Percentiles rank a stretch among this genome's conserved stretches.
Conservation (phyloP, 2,329 filamentous ascomycete species). For the Colletotrichum sidae region DNA sequence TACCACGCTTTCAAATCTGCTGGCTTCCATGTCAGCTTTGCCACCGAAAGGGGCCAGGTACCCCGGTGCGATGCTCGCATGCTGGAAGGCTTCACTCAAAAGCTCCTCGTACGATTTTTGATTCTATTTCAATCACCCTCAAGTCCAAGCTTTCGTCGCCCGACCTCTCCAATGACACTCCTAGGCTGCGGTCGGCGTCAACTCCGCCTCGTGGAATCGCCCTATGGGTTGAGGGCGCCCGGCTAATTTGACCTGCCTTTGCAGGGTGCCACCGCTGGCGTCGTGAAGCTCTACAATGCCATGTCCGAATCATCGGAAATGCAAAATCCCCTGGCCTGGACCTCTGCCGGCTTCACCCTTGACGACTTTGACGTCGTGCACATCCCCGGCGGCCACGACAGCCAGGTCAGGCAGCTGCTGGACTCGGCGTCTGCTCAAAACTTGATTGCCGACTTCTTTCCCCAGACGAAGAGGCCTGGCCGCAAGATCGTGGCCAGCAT, state of each 20-base stretch:
- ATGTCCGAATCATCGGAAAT: slow-evolving; percentile 57
- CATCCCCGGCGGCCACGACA: slow-evolving; percentile 65
- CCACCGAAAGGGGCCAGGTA: slow-evolving; percentile 60
- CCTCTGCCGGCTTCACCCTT: slow-evolving; percentile 55
- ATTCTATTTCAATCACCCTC: background rate
- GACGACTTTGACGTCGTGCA: slow-evolving; percentile 60
- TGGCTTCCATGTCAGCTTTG: slow-evolving; percentile 60
- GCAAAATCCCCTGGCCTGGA: slow-evolving; percentile 58
- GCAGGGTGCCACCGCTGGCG: slow-evolving; percentile 57
- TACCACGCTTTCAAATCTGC: slow-evolving; percentile 60
- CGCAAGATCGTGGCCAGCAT: slow-evolving; percentile 60
- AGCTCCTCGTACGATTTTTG: slow-evolving; percentile 55
- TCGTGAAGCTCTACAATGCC: slow-evolving; percentile 53
- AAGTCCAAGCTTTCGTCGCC: slow-evolving; percentile 8
- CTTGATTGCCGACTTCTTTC: slow-evolving; percentile 60
- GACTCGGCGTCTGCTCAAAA: slow-evolving; percentile 58
- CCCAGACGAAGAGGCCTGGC: slow-evolving; percentile 56
- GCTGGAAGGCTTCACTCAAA: slow-evolving; percentile 61
- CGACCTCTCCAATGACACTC: background rate
- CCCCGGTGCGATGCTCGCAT: slow-evolving; percentile 63
- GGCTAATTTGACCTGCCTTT: slow-evolving; percentile 8
- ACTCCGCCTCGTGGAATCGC: background rate
- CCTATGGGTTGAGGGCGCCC: background rate
- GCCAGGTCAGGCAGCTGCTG: slow-evolving; percentile 62
- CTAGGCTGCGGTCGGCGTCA: background rate